Evolutionary conservation across 1,139 yeast genomes (phyloP).

Genomic region (Magnusiomyces sp.): DNA sequence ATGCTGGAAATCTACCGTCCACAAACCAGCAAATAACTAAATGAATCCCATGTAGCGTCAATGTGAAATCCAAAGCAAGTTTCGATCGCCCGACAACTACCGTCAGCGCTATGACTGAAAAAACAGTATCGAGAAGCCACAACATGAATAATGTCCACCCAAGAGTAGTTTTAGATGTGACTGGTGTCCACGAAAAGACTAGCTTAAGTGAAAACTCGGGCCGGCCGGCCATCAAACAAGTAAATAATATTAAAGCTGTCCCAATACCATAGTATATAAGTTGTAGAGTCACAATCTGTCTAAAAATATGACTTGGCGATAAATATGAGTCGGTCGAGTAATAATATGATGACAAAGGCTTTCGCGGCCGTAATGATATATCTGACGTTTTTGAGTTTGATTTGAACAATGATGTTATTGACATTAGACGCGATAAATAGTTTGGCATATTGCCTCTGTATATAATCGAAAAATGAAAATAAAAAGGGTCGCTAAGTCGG

Average conservation of each 20-base stretch:
- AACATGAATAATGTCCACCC: constrained; percentile 65
- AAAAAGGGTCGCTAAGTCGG: too few relatives aligned
- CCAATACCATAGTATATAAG: constrained; percentile 32
- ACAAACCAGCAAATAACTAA: constrained; percentile 60
- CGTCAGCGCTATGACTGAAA: constrained; percentile 65
- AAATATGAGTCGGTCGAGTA: constrained; percentile 1
- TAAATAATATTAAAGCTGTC: constrained; percentile 29
- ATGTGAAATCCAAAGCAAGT: constrained; percentile 90
- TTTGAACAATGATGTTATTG: background rate
- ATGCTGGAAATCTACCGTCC: constrained; percentile 57
- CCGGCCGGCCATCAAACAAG: constrained; percentile 32
- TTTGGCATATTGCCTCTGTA: too few relatives aligned
- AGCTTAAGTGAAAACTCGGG: constrained; percentile 46
- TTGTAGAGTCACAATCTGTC: constrained; percentile 34
- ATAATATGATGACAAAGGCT: background rate
- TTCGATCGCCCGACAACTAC: constrained; percentile 86
- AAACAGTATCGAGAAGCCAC: constrained; percentile 69
- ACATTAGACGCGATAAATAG: too few relatives aligned
- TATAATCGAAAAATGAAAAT: too few relatives aligned
- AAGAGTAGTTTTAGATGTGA: constrained; percentile 66
- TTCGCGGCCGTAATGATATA: too few relatives aligned
- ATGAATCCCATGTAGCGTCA: constrained; percentile 79
- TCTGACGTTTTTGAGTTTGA: background rate
- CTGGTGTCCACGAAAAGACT: constrained; percentile 76
- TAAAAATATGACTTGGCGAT: constrained; percentile 33